Conservation (phyloP, 192 early-diverging fungal genomes). For the Piromyces sp. region DNA sequence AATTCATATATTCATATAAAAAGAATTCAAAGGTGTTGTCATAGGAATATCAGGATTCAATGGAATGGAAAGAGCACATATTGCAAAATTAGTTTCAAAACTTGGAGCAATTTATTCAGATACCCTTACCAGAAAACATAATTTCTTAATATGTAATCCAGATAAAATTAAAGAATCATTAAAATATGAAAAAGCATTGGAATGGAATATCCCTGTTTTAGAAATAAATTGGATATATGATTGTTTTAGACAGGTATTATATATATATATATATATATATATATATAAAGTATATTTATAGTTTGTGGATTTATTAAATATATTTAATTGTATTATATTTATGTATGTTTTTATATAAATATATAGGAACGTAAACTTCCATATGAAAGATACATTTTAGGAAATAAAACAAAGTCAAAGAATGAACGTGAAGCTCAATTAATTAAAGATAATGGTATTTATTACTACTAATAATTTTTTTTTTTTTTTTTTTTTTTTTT, state of each 20-base stretch:
- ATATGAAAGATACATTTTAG: not conserved
- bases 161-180: not conserved
- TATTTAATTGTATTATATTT: not conserved
- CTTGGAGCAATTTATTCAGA: not conserved
- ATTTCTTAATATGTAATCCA: constrained; percentile 7
- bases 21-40: not conserved
- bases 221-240: constrained; percentile 15
- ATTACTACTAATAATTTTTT: too few species aligned
- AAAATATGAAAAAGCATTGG: constrained; percentile 12
- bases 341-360: not conserved
- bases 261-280: not conserved
- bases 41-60: not conserved
- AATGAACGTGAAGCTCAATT: not conserved
- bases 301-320: too few species aligned
- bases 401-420: not conserved
- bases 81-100: not conserved
- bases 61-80: not conserved
- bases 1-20: not conserved
- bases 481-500: not conserved
- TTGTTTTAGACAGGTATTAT: constrained; percentile 5
- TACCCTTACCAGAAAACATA: not conserved
- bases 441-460: not conserved
- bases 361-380: not conserved
- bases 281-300: not conserved
- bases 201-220: constrained; percentile 18